Evolutionary conservation across 2,329 filamentous ascomycete species (phyloP), one percentile per base, ranked within the genome.

Genomic region (Cryphonectria naterciae): DNA sequence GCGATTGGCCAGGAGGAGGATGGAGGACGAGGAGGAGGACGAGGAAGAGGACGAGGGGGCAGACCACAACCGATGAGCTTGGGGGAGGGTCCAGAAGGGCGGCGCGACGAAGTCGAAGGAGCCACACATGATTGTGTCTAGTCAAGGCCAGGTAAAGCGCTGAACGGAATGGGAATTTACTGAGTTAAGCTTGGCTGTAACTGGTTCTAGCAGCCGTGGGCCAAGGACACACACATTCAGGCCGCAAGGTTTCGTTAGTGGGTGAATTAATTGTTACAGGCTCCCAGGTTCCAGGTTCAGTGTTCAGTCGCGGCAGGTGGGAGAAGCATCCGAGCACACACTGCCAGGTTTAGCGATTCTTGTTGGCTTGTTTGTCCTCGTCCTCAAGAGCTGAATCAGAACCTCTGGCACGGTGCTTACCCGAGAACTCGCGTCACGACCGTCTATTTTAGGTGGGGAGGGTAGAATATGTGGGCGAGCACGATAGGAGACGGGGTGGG

Each of bases 61-160:
- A 17, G 54, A 58, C 54, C 54, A 58, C n/a, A n/a, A 32, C 25
- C 17, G 54, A 28, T 32, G 13, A 32, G 25, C 54, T 58, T 58
- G 54, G 8, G 52, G 25, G 54, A 32, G 28, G 15, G 54, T 58
- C 54, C 54, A 58, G 54, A 35, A 32, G 54, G 25, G 54, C 25
- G 6, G 54, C 13, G 28, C 54, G 25, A 58, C 25, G 37, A 35
- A 35, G 28, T 35, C 35, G 60, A 7, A 39, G 60, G 32, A 61
- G 58, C 58, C 35, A 2, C 60, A 58, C 54, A 58, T 58, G 54
- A 35, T 58, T 58, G 54, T 58, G 54, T 56, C 52, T 56, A 56
- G 19, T 56, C 25, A 28, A 17, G n/a, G 52, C 15, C 52, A 32
- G 52, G 25, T 10, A 49, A 49, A 56, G 54, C 25, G 54, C 54